Evolutionary conservation across 2,329 filamentous ascomycete genomes (phyloP), one percentile per base, ranked within the genome.

Genomic region (Lasiodiplodia gonubiensis): DNA sequence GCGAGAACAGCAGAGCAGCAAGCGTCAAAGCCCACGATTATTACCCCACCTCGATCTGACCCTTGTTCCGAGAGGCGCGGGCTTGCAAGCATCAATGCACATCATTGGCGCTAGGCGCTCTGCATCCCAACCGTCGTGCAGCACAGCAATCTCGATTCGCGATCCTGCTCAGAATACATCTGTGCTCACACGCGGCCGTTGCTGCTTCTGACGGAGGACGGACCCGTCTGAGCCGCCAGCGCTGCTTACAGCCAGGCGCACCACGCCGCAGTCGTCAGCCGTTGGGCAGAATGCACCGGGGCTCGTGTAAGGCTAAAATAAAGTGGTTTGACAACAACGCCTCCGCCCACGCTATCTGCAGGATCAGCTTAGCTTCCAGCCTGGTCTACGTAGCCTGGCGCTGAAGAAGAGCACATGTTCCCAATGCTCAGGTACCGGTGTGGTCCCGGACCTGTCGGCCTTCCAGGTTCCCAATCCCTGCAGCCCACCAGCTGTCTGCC

Each of bases 11-110:
- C 23, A 52, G 23, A 52, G 23, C 25, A 18, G 49, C 49, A 11
- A 27, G 23, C 8, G 27, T 54, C 18, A 12, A 53, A n/a, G 39
- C 42, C 39, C 39, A 27, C 57, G 54, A 35, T 23, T 16, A 5
- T 21, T 61, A 61, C 57, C 57, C 57, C 57, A 61, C 57, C 57
- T 59, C 57, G 57, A 61, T 61, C 39, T 35, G 57, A 61, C 27
- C 57, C 37, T 14, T 23, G 23, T 39, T 46, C 55, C 35, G 55
- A 57, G 33, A 57, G 54, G 54, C 33, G 54, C 33, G 54, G 27
- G 54, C 54, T 57, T 59, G 37, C 55, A 59, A 42, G 55, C 55
- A 59, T 59, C 55, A 46, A 48, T 61, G 57, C 57, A 61, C 57
- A 61, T 61, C 57, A 61, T 61, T 61, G 57, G 42, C 57, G 57